A percentile compares a stretch with the other conserved stretches of the same genome.
Conservation (phyloP, 331 rosid species). For the Telfairia occidentalis region DNA sequence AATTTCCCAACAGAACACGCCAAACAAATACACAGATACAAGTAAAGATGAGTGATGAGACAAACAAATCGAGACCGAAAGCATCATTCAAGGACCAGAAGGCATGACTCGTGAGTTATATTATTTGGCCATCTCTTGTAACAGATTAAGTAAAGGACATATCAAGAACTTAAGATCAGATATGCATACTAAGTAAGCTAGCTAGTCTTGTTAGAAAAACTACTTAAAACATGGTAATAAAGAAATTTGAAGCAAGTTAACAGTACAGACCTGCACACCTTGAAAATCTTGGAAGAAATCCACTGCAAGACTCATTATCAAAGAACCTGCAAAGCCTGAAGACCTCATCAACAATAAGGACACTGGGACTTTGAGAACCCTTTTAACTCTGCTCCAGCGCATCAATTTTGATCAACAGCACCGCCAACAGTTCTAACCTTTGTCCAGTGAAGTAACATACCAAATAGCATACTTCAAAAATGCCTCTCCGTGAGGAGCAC, state of each 20-base stretch:
- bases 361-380: slow-evolving; percentile 16
- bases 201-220: background rate
- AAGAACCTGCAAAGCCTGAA: slow-evolving; percentile 67
- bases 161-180: background rate
- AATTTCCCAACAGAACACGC: background rate
- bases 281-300: slow-evolving; percentile 40
- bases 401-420: background rate
- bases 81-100: background rate
- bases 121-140: too few relatives aligned
- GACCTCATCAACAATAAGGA: background rate
- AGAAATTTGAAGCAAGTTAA: too few relatives aligned
- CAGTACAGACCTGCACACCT: slow-evolving; percentile 55
- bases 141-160: too few relatives aligned
- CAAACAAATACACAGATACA: background rate
- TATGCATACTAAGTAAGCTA: background rate
- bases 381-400: background rate
- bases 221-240: too few relatives aligned
- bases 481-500: too few relatives aligned
- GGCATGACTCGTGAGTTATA: too few relatives aligned
- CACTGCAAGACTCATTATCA: too few relatives aligned
- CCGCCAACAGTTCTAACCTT: too few relatives aligned
- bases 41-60: background rate
- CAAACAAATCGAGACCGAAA: background rate
- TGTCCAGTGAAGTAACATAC: too few relatives aligned
- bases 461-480: too few relatives aligned